A percentile compares a stretch with the other conserved stretches of the same genome.
phyloP scores from a whole-genome alignment of 139 green algal genomes.

The Spirogloea muscicola region DNA sequence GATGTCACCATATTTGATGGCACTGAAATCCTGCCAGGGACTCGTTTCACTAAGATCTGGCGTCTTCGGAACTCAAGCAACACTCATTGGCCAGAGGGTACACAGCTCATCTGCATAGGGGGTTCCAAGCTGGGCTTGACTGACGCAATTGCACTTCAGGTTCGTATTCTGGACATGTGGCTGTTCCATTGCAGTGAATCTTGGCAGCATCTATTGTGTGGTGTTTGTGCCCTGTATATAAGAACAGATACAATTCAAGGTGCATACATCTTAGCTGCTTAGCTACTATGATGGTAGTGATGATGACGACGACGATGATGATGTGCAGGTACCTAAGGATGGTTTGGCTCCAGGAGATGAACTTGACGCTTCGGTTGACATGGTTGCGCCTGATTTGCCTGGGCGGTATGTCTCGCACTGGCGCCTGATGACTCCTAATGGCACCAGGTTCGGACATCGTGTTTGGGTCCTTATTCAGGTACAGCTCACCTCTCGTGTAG shows the following conservation, averaged over 20 bases:
- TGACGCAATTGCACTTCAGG: too few relatives aligned
- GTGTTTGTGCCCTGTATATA: too few relatives aligned
- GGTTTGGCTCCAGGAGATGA: conserved; percentile 36
- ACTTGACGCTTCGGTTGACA: conserved; percentile 44
- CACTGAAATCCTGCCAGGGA: conserved; percentile 21
- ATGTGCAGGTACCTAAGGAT: conserved; percentile 26
- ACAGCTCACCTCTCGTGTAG: background rate
- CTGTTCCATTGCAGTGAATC: too few relatives aligned
- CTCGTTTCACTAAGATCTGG: conserved; percentile 49
- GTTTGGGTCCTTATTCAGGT: conserved; percentile 46
- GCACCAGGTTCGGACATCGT: conserved; percentile 46
- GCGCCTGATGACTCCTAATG: conserved; percentile 19
- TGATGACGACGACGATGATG: background rate
- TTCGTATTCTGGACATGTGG: too few relatives aligned
- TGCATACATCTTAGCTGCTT: too few relatives aligned
- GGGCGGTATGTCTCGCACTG: conserved; percentile 46
- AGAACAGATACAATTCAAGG: too few relatives aligned
- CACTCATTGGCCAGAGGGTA: conserved; percentile 23
- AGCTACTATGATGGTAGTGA: conserved; percentile 11
- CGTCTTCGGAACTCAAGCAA: conserved; percentile 37
- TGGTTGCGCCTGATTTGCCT: conserved; percentile 21
- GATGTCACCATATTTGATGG: conserved; percentile 47
- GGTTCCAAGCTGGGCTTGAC: too few relatives aligned
- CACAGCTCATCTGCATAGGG: conserved; percentile 9
- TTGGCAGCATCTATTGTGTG: too few relatives aligned